Percentiles rank a stretch among this genome's conserved stretches.
These are phyloP conservation scores for Diaporthe australafricana DNA, from an alignment of 2,329 filamentous ascomycete species.

Conservation along the genomic window DNA sequence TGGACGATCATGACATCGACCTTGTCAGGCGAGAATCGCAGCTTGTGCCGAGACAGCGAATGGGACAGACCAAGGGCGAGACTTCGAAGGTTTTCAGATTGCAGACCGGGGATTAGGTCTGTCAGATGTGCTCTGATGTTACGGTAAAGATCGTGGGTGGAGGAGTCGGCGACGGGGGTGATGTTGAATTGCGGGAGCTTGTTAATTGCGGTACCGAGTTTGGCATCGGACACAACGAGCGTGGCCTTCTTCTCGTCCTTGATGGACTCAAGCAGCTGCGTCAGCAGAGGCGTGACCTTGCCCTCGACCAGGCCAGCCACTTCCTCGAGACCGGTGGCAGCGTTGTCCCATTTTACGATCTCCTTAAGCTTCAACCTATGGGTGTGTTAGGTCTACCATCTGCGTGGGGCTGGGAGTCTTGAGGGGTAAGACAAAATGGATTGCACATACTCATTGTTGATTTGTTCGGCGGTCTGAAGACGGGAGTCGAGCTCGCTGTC, in stretches of 20 bases:
- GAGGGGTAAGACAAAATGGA: background rate
- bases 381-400: conserved; percentile 34
- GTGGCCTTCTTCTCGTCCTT: conserved; percentile 99
- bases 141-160: conserved; percentile 90
- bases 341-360: conserved; percentile 97
- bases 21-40: conserved; percentile 99
- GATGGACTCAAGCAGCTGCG: conserved; percentile 84
- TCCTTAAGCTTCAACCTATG: conserved; percentile 91
- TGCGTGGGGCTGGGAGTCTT: background rate
- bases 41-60: conserved; percentile 95
- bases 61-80: conserved; percentile 98
- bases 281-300: conserved; percentile 91
- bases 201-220: conserved; percentile 90
- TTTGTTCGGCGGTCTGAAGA: conserved; percentile 82
- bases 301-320: conserved; percentile 89
- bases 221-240: conserved; percentile 92
- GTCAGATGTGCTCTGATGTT: conserved; percentile 92
- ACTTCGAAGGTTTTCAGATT: conserved; percentile 87
- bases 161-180: conserved; percentile 82
- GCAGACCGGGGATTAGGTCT: conserved; percentile 89
- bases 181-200: conserved; percentile 91
- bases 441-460: conserved; percentile 82
- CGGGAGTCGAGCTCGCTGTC: conserved; percentile 84
- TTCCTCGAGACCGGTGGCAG: conserved; percentile 89
- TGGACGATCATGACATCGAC: conserved; percentile 99